Evolutionary conservation across 2,329 filamentous ascomycete species (phyloP), one percentile per base, ranked within the genome.

Genomic region (Phoma herbarum): DNA sequence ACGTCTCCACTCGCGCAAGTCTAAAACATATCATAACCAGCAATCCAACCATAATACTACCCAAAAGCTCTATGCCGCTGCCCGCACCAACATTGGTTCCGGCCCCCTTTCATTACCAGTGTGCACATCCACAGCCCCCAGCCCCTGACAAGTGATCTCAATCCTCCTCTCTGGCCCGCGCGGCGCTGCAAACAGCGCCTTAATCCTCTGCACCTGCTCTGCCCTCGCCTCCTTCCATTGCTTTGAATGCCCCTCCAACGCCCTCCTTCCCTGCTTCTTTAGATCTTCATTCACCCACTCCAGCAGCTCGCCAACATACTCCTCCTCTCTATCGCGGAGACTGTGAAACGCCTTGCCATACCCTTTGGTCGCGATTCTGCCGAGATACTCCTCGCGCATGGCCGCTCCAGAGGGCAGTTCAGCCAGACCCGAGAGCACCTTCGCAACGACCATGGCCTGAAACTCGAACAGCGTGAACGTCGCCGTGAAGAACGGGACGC

Each of bases 401-500:
- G 63, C 73, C 1, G 77, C 74, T 29, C 72, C 49, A 0, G 70
- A 60, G 0, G 87, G 86, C 20, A 89, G 69, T 1, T 66, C 60
- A 0, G 81, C 81, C 29, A 79, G 77, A 0, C 85, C 86, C 0
- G 84, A 78, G 4, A 88, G 80, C 0, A 88, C 83, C 2, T 85
- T 81, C 0, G 88, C 84, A 0, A 89, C 77, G 0, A 82, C 83
- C 62, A 88, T 84, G 0, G 87, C 87, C 69, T 91, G 89, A 64
- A 89, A 90, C 59, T 91, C 88, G 60, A 90, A 91, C 0, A 90
- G 78, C 0, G 86, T 86, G 66, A 90, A 91, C 0, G 88, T 90
- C 0, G 87, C 86, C 0, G 85, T 85, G 66, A 89, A 85, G 66
- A 86, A 90, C 0, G 86, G 87, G 0, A 88, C 84, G 0, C 88